Base-by-base conservation (phyloP, 108 stramenopile genomes). In the Discostella pseudostelligera region DNA sequence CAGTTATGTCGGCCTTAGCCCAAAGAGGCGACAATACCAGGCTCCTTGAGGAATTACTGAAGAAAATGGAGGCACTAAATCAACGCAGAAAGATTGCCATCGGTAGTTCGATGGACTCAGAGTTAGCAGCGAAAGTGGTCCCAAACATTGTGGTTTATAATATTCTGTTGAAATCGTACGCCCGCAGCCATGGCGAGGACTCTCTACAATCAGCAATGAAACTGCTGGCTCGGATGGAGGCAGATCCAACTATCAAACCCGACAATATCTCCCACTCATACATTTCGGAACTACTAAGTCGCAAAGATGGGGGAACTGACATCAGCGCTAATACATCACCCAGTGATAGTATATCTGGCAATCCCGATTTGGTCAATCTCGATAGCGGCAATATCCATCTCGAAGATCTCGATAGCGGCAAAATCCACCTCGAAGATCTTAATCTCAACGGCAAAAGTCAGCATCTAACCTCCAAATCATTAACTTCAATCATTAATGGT, bases 401-500 rank as follows among this genome's bases (percentile, higher is more conserved):
- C 20, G 37, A 46, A 7, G 43, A 17, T 29, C 59, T 62, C 53
- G 53, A 54, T 56, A 1, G 25, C 19, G 40, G 35, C 17, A 28
- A 32, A 3, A 32, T 32, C 3, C 32, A 32, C 32, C 68, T 69
- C 24, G 54, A 67, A n/a, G 44, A 67, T 35, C 56, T 67, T 19
- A 72, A 64, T 35, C 72, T 72, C 14, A 56, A 65, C 21, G 62
- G 56, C 29, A 59, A 60, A 66, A 53, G 24, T 54, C 42, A n/a
- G n/a, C n/a, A 37, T 19, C 63, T 57, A 50, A 39, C 62, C 65
- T 25, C 59, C 2, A 66, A 59, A 49, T 45, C 66, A 16, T 67
- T 75, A 17, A 64, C 61, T 29, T 55, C 74, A 9, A 62, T 75
- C n/a, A 67, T 75, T 59, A 75, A 75, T 50, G 39, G 65, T 66